Evolutionary conservation across 2,329 filamentous ascomycete species (phyloP), one percentile per base, ranked within the genome.

Genomic region (Talaromyces piceae): DNA sequence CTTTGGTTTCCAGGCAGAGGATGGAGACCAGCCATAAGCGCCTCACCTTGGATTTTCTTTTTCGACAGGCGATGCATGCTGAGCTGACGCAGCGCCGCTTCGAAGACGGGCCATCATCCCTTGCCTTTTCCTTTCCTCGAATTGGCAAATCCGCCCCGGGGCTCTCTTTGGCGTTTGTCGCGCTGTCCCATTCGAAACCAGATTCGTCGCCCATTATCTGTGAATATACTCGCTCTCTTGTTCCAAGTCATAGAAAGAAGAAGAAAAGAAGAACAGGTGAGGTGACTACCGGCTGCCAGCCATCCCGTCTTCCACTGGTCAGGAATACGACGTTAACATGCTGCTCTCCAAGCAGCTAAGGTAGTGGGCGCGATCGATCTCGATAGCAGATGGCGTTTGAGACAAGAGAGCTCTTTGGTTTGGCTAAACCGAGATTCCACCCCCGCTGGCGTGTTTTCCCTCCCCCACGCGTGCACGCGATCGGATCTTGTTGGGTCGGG

Each of bases 61-160:
- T 83, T 18, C 87, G 80, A 65, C 87, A 91, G 16, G 87, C 87
- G 62, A 91, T 82, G 65, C 87, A 91, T 8, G 87, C 87, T n/a
- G 86, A 91, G 70, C 86, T 90, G 53, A 91, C 86, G 67, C 87
- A 91, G 59, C 86, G 79, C 56, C 87, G 77, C 67, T 91, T 91
- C 9, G 66, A 65, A 6, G 67, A 52, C 16, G 65, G 57, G 18
- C 55, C 57, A 51, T 56, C 58, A 48, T 65, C 64, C 48, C 63
- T 55, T 51, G 56, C 64, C 58, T 67, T 62, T 41, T 57, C 61
- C 54, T 68, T 63, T 30, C 47, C 53, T 57, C 60, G 63, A 12
- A 57, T 41, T 31, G 53, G 48, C 30, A 44, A 39, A 20, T 43
- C 49, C 28, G 18, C 20, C 13, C n/a, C 27, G n/a, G 30, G 41